Base-by-base conservation (phyloP, 352 stramenopile genomes). In the Globisporangium alternatum region DNA sequence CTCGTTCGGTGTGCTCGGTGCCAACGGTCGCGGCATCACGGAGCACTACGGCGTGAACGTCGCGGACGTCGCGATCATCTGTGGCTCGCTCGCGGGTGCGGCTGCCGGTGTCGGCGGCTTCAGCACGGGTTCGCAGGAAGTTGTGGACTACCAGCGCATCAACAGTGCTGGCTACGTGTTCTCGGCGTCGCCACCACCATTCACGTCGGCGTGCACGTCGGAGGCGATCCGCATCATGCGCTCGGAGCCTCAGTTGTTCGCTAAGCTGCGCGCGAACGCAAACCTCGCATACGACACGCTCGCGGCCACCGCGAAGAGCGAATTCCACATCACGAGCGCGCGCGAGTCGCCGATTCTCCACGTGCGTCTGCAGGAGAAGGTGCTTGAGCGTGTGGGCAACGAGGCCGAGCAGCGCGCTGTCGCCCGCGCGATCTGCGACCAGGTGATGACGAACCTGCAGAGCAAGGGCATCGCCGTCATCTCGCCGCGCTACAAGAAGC, bases 111-210 rank as follows among this genome's bases (percentile, higher is more conserved):
- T 99, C 54, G 97, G 97, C 25, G 97, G 97, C 51, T 96, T 99
- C 62, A 99, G 95, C 64, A 96, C 98, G 43, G 97, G 97, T 13
- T 97, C 88, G 56, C 87, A 97, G 69, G 97, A 99, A 63, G 93
- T 99, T 6, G 94, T 99, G 10, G 96, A 99, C 77, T 98, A 99
- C 84, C 97, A 99, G 80, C 92, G 97, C 54, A 88, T 99, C 37
- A 98, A 95, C 69, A 98, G 95, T 44, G 97, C 97, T 6, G 97
- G 97, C 55, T 99, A 99, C 77, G 98, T 97, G 68, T 99, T 99
- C 78, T 99, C 94, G 65, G 97, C 97, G n/a, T 98, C 96, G 55
- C 88, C 94, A 28, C 96, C 97, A 39, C 97, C 97, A 9, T 99
- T 99, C 77, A 96, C 97, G 59, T 96, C 87, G 10, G 84, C 91